Conservation (phyloP, 192 early-diverging fungal genomes). For the Powellomyces hirtus region DNA sequence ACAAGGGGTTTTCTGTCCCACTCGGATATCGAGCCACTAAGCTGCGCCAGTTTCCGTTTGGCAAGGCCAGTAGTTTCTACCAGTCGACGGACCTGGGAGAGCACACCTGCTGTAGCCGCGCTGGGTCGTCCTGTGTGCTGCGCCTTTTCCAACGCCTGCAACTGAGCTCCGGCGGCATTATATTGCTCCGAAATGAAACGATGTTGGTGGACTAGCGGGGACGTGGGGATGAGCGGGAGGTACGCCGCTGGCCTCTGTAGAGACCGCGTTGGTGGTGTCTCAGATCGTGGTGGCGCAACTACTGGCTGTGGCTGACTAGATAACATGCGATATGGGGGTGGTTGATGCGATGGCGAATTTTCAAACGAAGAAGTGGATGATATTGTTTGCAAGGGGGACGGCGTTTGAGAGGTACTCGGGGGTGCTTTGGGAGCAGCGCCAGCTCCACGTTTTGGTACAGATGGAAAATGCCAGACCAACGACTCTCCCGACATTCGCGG, state of each 20-base stretch:
- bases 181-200: conserved; percentile 9
- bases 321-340: not conserved
- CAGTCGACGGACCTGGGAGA: conserved; percentile 18
- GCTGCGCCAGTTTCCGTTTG: not conserved
- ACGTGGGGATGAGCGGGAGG: conserved; percentile 23
- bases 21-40: not conserved
- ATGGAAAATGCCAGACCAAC: conserved; percentile 16
- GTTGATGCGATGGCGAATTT: not conserved
- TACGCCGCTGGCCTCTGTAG: not conserved
- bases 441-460: not conserved
- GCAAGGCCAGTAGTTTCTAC: conserved; percentile 13
- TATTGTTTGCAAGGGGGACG: not conserved
- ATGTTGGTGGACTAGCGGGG: conserved; percentile 20
- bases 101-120: not conserved
- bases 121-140: conserved; percentile 1
- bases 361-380: not conserved
- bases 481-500: conserved; percentile 4
- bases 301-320: not conserved
- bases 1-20: conserved; percentile 1
- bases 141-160: conserved; percentile 6
- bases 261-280: not conserved
- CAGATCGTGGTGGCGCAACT: not conserved
- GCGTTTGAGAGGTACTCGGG: not conserved
- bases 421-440: not conserved
- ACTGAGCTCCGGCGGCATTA: not conserved